Base-by-base conservation (phyloP, 2,329 filamentous ascomycete genomes). In the Myriosclerotinia curreyana region DNA sequence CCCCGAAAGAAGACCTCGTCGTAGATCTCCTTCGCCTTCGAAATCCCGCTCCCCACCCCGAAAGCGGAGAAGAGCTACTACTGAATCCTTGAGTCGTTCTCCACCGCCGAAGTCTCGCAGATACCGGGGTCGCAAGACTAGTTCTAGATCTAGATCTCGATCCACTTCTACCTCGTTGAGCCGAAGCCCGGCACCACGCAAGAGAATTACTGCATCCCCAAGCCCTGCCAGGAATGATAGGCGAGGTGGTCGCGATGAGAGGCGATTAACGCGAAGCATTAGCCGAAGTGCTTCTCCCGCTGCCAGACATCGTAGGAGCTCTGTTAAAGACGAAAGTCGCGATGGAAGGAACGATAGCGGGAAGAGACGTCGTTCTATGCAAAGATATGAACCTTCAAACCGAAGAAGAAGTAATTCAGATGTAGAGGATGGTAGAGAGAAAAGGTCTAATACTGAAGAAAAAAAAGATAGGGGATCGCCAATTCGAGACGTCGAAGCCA, bases 401-500 rank as follows among this genome's bases (percentile, higher is more conserved):
- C 76, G 76, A 67, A 79, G 78, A 69, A 81, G 80, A 74, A 78
- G 78, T 70, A 83, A 79, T 73, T 50, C 82, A 62, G 69, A 72
- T 66, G 67, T 68, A 72, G 78, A 80, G 75, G 79, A 77, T 74
- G 74, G 75, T 73, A 80, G 77, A 77, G 75, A 79, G 75, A 83
- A 77, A 76, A 80, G 79, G 74, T 82, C 81, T 86, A 83, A 86
- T 84, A 76, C 76, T 81, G 77, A 78, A 76, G 76, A 78, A 77
- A 75, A 79, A 76, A 75, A 77, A 73, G 79, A 76, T 76, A 72
- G 68, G 65, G 65, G 65, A 66, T 69, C 69, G 14, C 60, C 69
- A 59, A 64, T 25, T 53, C 67, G 62, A 65, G 68, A 70, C 36
- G 67, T 50, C 61, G 69, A 72, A 64, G 65, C 56, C 17, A 69